phyloP scores from a whole-genome alignment of 192 early-diverging fungal species.

The Chytriomyces confervae region DNA sequence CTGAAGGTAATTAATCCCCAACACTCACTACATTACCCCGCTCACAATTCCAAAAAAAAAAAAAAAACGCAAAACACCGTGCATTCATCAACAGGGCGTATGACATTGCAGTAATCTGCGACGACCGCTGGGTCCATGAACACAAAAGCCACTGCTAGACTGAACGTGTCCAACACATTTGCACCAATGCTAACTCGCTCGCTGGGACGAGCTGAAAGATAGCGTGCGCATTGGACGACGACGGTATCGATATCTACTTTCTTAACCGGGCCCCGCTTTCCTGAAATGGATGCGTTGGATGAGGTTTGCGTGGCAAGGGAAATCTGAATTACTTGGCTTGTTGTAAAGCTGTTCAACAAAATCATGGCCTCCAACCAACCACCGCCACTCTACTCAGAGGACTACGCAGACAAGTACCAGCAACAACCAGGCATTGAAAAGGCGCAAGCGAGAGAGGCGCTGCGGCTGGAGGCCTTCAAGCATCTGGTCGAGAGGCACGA shows the following conservation, averaged over 20 bases:
- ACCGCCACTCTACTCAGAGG: too few species aligned
- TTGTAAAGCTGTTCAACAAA: too few species aligned
- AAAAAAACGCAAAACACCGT: background rate
- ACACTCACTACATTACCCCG: too few species aligned
- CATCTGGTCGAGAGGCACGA: background rate
- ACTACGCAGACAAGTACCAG: too few species aligned
- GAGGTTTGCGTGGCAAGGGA: background rate
- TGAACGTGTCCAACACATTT: conserved; percentile 11
- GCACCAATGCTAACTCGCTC: conserved; percentile 16
- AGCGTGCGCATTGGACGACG: conserved; percentile 20
- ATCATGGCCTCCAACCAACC: too few species aligned
- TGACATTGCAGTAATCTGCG: conserved; percentile 30
- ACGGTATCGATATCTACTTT: conserved; percentile 37
- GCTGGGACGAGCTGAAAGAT: conserved; percentile 40
- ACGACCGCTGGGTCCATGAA: conserved; percentile 36
- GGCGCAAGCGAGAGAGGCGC: background rate
- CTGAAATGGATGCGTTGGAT: conserved; percentile 23
- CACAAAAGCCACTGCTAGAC: background rate
- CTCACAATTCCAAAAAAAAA: background rate
- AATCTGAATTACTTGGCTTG: too few species aligned
- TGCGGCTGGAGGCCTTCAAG: background rate
- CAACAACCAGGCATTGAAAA: too few species aligned
- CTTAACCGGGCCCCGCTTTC: conserved; percentile 18
- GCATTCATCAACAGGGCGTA: conserved; percentile 4
- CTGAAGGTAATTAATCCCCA: background rate